Base-by-base conservation (phyloP, 1,139 yeast species). In the Kodamaea sp. region DNA sequence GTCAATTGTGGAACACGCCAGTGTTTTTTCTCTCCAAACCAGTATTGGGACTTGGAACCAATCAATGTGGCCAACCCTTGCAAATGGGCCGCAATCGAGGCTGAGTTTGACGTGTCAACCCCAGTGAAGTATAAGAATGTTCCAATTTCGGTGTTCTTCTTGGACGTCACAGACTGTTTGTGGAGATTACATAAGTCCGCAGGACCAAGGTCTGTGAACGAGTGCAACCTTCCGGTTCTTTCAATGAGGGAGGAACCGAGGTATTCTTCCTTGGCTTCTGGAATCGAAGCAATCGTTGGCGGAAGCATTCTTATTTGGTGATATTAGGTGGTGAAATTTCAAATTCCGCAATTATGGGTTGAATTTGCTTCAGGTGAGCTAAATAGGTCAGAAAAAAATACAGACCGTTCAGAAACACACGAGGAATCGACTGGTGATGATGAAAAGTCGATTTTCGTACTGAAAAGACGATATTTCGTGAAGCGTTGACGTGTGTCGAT, bases 101-200 rank as follows among this genome's bases (percentile, higher is more conserved):
- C 80, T 12, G 77, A 66, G 48, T 71, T 75, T 33, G 78, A 71
- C 6, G 79, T 75, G 52, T 77, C 80, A 3, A 76, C 70, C 3
- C 83, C 83, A 0, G 80, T 73, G 48, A 68, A 76, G 52, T 77
- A 77, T 29, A 77, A 60, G 47, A 72, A 77, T 4, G 82, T 76
- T 3, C 80, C 78, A 26, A 72, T 53, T 38, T 65, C 75, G 18
- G 66, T 56, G 35, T 53, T 50, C 37, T 61, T 62, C 52, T 64
- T 66, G 41, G 73, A 69, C 49, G 55, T 70, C 44, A 51, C 57
- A 30, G 62, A 66, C 43, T 51, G 70, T 48, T 78, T 76, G 35
- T 76, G 75, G 35, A 79, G 65, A 53, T 86, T 95, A 32, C 95
- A 85, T 45, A 92, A 68, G 63, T 92, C 97, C 5, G 96, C 90